Evolutionary conservation across 1,284 basidiomycete genomes (phyloP).

Genomic region (Apiotrichum akiyoshidainum): DNA sequence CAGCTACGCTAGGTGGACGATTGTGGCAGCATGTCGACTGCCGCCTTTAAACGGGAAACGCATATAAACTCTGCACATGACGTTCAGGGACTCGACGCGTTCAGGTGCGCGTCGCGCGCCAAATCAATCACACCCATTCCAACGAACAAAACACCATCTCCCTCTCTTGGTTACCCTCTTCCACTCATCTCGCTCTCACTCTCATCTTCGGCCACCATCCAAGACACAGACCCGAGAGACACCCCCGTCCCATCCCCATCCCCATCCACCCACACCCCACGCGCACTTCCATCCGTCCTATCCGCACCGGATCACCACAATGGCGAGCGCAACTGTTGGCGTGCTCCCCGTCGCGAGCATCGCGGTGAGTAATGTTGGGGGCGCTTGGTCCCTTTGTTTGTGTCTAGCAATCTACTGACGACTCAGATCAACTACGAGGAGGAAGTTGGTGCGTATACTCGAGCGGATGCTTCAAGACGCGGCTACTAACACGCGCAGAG

Average conservation of each 20-base stretch:
- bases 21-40: background rate
- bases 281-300: too few relatives aligned
- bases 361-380: constrained; percentile 20
- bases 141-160: background rate
- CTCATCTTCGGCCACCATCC: too few relatives aligned
- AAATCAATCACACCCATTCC: background rate
- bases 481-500: constrained; percentile 21
- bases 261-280: background rate
- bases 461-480: background rate
- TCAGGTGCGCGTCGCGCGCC: constrained; percentile 3
- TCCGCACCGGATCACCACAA: background rate
- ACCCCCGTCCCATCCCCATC: background rate
- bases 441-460: constrained; percentile 32
- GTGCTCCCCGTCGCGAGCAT: constrained; percentile 49
- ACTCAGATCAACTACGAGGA: constrained; percentile 45
- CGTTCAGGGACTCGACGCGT: constrained; percentile 1
- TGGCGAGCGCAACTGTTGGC: constrained; percentile 23
- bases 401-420: background rate
- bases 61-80: background rate
- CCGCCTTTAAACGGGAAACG: background rate
- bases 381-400: constrained; percentile 18
- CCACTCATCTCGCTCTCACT: background rate
- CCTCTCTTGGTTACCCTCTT: background rate
- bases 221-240: background rate
- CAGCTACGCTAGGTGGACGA: too few relatives aligned